Conservation (phyloP, 257 asterid genomes). For the Sherardia arvensis region DNA sequence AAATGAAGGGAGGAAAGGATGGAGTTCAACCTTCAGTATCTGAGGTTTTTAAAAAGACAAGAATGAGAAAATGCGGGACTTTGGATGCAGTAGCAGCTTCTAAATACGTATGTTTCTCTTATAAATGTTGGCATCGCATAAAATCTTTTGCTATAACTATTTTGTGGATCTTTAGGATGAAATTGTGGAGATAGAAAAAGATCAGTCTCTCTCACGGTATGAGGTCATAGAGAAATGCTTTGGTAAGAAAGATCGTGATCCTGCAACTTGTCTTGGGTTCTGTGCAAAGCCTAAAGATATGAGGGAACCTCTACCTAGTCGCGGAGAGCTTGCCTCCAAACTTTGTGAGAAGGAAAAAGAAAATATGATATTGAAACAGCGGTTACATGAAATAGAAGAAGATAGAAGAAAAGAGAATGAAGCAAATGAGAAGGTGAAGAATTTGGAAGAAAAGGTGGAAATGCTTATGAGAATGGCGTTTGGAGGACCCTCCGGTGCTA, state of each 20-base stretch:
- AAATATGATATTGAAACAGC: background rate
- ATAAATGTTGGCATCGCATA: background rate
- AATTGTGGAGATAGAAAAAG: background rate
- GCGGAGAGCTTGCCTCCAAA: background rate
- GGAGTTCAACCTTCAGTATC: background rate
- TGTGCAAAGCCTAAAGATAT: background rate
- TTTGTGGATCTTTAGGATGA: background rate
- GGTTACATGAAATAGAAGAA: background rate
- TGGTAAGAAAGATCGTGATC: background rate
- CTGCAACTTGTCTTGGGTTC: background rate
- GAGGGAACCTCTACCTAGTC: background rate
- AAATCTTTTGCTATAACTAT: background rate
- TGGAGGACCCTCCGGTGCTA: background rate
- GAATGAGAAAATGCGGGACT: background rate
- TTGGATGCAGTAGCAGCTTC: background rate
- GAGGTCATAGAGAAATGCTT: background rate
- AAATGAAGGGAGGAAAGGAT: background rate
- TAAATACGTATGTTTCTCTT: background rate
- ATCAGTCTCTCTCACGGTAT: background rate
- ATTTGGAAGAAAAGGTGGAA: background rate
- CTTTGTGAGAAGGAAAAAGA: background rate
- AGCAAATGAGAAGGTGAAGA: background rate
- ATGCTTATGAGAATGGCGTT: background rate
- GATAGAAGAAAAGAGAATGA: background rate
- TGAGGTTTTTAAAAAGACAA: background rate